Conservation (phyloP, 768 basidiomycete genomes). For the Gymnopilus dilepis region DNA sequence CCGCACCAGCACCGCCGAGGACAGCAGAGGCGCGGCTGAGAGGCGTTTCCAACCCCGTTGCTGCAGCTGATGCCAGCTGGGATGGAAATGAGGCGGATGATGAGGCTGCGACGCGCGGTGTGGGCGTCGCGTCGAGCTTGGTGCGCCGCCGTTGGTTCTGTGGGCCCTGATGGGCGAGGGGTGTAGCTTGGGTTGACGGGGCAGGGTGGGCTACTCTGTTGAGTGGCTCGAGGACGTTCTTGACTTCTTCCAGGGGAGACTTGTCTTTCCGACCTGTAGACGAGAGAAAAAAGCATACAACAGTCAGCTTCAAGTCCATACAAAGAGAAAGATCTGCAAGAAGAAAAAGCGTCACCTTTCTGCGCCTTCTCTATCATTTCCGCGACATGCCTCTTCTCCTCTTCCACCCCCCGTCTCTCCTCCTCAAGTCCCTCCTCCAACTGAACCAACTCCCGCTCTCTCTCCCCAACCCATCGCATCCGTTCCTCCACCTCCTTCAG, state of each 20-base stretch:
- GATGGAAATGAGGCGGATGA: slow-evolving; percentile 12
- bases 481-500: slow-evolving; percentile 59
- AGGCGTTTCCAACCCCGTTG: slow-evolving; percentile 58
- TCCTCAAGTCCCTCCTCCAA: slow-evolving; percentile 57
- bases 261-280: slow-evolving; percentile 51
- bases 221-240: slow-evolving; percentile 65
- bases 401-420: slow-evolving; percentile 53
- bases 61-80: slow-evolving; percentile 11
- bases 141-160: slow-evolving; percentile 25
- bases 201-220: slow-evolving; percentile 31
- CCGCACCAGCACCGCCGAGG: slow-evolving; percentile 20
- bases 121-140: slow-evolving; percentile 31
- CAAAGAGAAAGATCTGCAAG: neutral
- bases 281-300: neutral
- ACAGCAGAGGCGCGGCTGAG: slow-evolving; percentile 40
- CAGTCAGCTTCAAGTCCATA: neutral
- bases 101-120: slow-evolving; percentile 33
- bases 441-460: slow-evolving; percentile 56
- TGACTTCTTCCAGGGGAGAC: slow-evolving; percentile 76
- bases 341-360: neutral
- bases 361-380: slow-evolving; percentile 31
- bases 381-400: slow-evolving; percentile 50
- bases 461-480: slow-evolving; percentile 58
- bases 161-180: slow-evolving; percentile 8
- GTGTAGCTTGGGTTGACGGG: neutral